Evolutionary conservation across 345 rosid species (phyloP).

Genomic region (Populus simonii): DNA sequence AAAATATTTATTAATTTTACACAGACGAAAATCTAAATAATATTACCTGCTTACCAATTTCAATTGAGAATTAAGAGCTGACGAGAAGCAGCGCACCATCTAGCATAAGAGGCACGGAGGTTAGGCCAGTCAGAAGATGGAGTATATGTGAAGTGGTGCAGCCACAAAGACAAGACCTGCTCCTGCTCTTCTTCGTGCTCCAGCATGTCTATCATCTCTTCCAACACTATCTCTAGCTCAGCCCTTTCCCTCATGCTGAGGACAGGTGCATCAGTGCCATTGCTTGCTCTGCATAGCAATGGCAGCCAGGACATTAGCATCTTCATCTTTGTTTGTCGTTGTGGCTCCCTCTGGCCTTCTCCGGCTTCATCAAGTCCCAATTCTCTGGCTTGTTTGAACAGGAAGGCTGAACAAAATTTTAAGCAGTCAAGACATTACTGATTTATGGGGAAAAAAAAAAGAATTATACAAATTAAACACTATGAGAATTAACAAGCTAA

Average conservation of each 20-base stretch:
- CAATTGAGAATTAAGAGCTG: constrained; percentile 39
- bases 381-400: constrained; percentile 65
- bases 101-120: constrained; percentile 54
- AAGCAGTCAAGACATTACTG: not conserved
- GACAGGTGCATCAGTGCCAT: constrained; percentile 62
- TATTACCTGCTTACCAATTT: not conserved
- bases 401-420: constrained; percentile 44
- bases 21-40: not conserved
- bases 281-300: constrained; percentile 66
- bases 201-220: constrained; percentile 53
- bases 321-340: constrained; percentile 47
- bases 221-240: constrained; percentile 58
- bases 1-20: not conserved
- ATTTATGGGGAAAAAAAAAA: not conserved
- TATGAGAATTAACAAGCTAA: too few relatives aligned
- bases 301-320: constrained; percentile 78
- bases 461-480: too few relatives aligned
- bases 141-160: constrained; percentile 65
- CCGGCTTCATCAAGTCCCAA: constrained; percentile 31
- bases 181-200: constrained; percentile 60
- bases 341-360: constrained; percentile 39
- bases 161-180: constrained; percentile 75
- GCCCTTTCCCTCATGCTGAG: constrained; percentile 46
- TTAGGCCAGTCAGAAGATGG: constrained; percentile 90
- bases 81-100: constrained; percentile 76